phyloP scores from a whole-genome alignment of 192 early-diverging fungal genomes.

The Obelidium mucronatum region DNA sequence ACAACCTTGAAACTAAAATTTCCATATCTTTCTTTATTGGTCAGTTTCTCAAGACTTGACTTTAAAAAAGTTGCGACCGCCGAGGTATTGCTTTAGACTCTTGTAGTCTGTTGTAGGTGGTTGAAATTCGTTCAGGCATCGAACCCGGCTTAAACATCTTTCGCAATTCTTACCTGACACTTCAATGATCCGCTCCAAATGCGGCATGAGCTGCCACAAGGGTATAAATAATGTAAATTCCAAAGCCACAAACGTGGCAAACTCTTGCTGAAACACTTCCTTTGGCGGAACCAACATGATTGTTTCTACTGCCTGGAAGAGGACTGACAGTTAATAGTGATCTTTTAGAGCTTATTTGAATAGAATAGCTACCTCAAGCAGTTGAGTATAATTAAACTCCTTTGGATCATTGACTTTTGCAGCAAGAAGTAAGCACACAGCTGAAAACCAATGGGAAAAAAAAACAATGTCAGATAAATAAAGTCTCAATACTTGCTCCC shows the following conservation, averaged over 20 bases:
- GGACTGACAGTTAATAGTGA: too few species aligned
- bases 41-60: too few species aligned
- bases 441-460: conserved; percentile 35
- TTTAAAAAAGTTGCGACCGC: too few species aligned
- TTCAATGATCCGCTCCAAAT: conserved; percentile 84
- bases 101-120: neutral
- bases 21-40: too few species aligned
- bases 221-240: conserved; percentile 93
- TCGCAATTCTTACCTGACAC: conserved; percentile 37
- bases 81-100: too few species aligned
- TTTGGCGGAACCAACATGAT: conserved; percentile 77
- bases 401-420: conserved; percentile 90
- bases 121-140: neutral
- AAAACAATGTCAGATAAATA: neutral
- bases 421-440: conserved; percentile 81
- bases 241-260: conserved; percentile 87
- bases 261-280: conserved; percentile 88
- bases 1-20: too few species aligned
- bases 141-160: neutral
- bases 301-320: conserved; percentile 76
- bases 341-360: too few species aligned
- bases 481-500: neutral
- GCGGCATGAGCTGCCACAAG: conserved; percentile 87
- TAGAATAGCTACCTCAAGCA: conserved; percentile 62
- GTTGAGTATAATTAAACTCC: conserved; percentile 63